Percentiles rank a stretch among this genome's conserved stretches.
Evolutionary conservation across 2,329 filamentous ascomycete species (phyloP).

Genomic region (Aschersonia sp.): DNA sequence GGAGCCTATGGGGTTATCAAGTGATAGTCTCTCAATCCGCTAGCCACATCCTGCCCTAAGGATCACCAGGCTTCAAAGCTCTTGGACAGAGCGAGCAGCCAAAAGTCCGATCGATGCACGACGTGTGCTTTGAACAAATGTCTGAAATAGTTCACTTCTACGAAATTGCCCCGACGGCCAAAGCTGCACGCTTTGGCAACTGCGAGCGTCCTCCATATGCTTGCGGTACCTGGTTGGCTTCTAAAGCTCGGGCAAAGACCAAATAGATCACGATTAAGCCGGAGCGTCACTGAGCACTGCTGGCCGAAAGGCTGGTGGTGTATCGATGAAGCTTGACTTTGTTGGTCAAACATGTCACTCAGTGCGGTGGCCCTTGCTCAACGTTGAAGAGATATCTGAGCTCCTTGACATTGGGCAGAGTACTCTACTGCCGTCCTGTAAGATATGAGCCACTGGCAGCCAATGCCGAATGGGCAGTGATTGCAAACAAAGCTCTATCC

Average conservation of each 20-base stretch:
- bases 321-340: conserved; percentile 95
- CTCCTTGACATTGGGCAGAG: too few relatives aligned
- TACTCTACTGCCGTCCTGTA: too few relatives aligned
- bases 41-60: too few relatives aligned
- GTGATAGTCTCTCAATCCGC: too few relatives aligned
- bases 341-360: conserved; percentile 56
- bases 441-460: too few relatives aligned
- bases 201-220: conserved; percentile 50
- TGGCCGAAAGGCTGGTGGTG: conserved; percentile 64
- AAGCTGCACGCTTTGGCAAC: conserved; percentile 40
- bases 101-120: neutral
- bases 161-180: conserved; percentile 37
- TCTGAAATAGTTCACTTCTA: neutral
- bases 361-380: neutral
- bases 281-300: conserved; percentile 83
- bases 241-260: conserved; percentile 54
- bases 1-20: too few relatives aligned
- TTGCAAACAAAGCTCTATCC: conserved; percentile 1
- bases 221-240: conserved; percentile 65
- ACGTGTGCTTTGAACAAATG: neutral
- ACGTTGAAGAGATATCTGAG: neutral
- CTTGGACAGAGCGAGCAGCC: neutral
- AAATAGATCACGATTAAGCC: conserved; percentile 91
- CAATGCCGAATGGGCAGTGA: neutral
- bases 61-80: neutral